phyloP scores from a whole-genome alignment of 2,329 filamentous ascomycete species.

The Penicillium sp. region DNA sequence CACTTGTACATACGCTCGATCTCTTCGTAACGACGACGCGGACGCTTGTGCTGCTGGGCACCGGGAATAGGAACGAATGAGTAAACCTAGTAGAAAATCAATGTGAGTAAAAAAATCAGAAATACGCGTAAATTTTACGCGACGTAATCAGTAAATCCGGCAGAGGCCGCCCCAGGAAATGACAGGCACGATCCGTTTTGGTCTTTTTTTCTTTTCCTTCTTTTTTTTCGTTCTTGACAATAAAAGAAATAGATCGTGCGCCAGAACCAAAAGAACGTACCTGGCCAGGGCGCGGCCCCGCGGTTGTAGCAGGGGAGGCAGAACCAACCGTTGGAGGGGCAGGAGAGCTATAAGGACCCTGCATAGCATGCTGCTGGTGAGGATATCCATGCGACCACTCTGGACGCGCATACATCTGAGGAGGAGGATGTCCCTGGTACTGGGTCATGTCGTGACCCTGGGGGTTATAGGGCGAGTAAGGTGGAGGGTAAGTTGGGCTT shows the following conservation, averaged over 20 bases:
- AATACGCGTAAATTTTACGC: background rate
- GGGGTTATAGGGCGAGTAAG: constrained; percentile 81
- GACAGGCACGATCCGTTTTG: constrained; percentile 14
- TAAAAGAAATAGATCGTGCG: constrained; percentile 23
- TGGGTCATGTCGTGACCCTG: constrained; percentile 83
- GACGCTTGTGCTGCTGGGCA: constrained; percentile 94
- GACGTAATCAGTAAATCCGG: background rate
- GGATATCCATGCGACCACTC: constrained; percentile 45
- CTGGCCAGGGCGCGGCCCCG: constrained; percentile 59
- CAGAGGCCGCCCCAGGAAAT: constrained; percentile 15
- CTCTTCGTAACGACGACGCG: constrained; percentile 89
- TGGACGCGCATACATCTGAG: constrained; percentile 46
- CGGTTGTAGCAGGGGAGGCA: constrained; percentile 57
- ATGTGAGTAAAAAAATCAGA: background rate
- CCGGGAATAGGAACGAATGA: constrained; percentile 97
- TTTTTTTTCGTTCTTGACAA: constrained; percentile 4
- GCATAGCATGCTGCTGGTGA: constrained; percentile 46
- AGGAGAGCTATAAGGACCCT: constrained; percentile 47
- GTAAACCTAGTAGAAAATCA: constrained; percentile 63
- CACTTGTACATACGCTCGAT: constrained; percentile 99
- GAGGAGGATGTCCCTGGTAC: constrained; percentile 49
- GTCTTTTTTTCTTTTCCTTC: background rate
- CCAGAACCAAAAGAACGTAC: constrained; percentile 50
- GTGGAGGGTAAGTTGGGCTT: constrained; percentile 84
- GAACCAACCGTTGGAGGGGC: constrained; percentile 55